Conservation (phyloP, 1,139 yeast genomes). For the Magnusiomyces ingens region DNA sequence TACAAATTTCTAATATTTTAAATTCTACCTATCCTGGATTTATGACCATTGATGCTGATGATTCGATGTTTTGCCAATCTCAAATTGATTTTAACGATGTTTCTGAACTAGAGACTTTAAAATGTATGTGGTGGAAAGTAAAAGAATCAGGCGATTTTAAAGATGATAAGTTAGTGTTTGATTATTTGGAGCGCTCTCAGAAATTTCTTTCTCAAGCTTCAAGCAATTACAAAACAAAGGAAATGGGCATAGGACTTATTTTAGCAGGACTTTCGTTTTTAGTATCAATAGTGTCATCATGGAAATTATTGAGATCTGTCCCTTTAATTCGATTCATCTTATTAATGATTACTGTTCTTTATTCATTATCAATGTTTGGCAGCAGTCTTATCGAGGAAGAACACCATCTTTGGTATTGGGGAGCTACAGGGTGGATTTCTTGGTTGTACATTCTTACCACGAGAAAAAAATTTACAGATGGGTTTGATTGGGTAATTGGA, state of each 20-base stretch:
- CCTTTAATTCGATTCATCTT: constrained; percentile 23
- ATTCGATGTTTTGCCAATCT: constrained; percentile 18
- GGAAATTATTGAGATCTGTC: constrained; percentile 13
- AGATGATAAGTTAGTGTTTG: constrained; percentile 25
- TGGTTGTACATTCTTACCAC: constrained; percentile 28
- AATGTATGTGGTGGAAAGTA: constrained; percentile 21
- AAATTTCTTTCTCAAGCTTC: constrained; percentile 54
- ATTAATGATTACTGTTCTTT: constrained; percentile 38
- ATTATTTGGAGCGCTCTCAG: constrained; percentile 48
- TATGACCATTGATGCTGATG: constrained; percentile 11
- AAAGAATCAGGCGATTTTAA: constrained; percentile 8
- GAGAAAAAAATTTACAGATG: constrained; percentile 21
- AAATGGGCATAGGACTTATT: constrained; percentile 45
- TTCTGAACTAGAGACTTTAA: constrained; percentile 23
- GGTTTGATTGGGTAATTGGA: constrained; percentile 32
- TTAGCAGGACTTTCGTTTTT: constrained; percentile 29
- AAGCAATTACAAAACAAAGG: constrained; percentile 58
- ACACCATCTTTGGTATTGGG: constrained; percentile 94
- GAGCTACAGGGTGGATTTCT: constrained; percentile 38
- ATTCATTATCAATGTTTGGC: constrained; percentile 66
- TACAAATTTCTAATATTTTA: constrained; percentile 42
- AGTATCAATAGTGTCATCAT: constrained; percentile 16
- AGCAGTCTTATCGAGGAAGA: constrained; percentile 96
- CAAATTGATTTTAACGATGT: constrained; percentile 18
- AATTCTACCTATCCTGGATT: constrained; percentile 20